These are phyloP conservation scores for Paraconiothyrium sp. DNA, from an alignment of 2,329 filamentous ascomycete species.

Conservation along the genomic window DNA sequence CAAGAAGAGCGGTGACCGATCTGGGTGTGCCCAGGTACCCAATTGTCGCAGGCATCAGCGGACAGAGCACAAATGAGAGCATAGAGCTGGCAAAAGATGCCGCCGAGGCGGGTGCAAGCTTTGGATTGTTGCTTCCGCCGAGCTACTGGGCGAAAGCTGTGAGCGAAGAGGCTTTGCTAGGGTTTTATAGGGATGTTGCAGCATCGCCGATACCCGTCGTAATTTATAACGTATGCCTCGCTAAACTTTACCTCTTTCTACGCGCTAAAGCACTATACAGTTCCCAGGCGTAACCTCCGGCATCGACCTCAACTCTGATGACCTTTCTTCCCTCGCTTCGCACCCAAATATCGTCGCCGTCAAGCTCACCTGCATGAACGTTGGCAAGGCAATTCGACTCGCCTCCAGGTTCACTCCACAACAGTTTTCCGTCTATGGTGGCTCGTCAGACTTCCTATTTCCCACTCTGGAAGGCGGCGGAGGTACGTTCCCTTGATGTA, in stretches of 20 bases:
- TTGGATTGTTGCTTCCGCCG: constrained; percentile 44
- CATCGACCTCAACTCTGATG: constrained; percentile 72
- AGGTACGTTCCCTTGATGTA: constrained; percentile 17
- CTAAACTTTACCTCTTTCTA: background rate
- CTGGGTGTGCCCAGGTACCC: constrained; percentile 50
- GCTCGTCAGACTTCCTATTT: constrained; percentile 73
- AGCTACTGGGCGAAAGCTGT: constrained; percentile 48
- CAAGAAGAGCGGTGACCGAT: constrained; percentile 49
- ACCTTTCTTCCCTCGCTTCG: constrained; percentile 64
- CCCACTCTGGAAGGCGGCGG: constrained; percentile 59
- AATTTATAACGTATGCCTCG: constrained; percentile 51
- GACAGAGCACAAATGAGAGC: constrained; percentile 46
- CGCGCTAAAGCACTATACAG: background rate
- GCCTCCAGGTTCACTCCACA: constrained; percentile 62
- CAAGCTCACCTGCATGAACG: constrained; percentile 71
- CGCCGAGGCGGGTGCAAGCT: constrained; percentile 44
- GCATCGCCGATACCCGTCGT: constrained; percentile 50
- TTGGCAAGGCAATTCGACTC: constrained; percentile 68
- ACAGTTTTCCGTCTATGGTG: constrained; percentile 71
- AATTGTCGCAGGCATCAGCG: constrained; percentile 53
- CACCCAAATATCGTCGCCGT: constrained; percentile 69
- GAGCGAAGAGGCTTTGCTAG: constrained; percentile 33
- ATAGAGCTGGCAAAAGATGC: constrained; percentile 44
- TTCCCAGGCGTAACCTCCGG: constrained; percentile 75
- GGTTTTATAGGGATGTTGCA: constrained; percentile 39